A percentile compares a stretch with the other conserved stretches of the same genome.
Conservation (phyloP, 2,329 filamentous ascomycete genomes). For the Neospermospora avenae region DNA sequence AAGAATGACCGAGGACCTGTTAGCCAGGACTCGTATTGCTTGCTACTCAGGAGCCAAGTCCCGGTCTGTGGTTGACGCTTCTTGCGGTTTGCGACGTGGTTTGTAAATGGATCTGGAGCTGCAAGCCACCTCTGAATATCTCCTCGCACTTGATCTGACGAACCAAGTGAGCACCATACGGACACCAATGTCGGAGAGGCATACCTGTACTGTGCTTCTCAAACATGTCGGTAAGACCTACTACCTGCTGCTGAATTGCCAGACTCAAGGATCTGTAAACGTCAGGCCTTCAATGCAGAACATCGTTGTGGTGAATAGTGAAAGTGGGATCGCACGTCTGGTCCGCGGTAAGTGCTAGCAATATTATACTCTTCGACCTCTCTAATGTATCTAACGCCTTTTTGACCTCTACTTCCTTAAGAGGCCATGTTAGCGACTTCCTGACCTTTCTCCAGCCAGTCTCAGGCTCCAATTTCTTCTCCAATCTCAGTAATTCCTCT, state of each 20-base stretch:
- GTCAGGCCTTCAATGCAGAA: neutral
- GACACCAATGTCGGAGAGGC: neutral
- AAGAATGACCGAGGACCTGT: conserved; percentile 34
- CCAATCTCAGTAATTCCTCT: conserved; percentile 16
- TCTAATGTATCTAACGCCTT: conserved; percentile 19
- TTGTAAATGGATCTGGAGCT: conserved; percentile 25
- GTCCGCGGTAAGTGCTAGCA: conserved; percentile 22
- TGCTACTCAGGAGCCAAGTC: conserved; percentile 23
- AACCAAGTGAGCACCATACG: neutral
- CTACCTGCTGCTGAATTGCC: conserved; percentile 15
- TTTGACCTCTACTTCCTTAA: conserved; percentile 20
- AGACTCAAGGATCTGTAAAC: conserved; percentile 14
- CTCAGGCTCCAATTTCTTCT: conserved; percentile 18
- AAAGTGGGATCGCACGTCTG: conserved; percentile 17
- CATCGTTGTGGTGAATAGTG: too few relatives aligned
- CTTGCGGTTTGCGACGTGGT: conserved; percentile 24
- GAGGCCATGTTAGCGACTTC: conserved; percentile 21
- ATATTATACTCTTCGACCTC: conserved; percentile 22
- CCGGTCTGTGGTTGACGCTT: conserved; percentile 28
- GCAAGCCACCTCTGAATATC: conserved; percentile 26
- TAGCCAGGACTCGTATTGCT: conserved; percentile 34
- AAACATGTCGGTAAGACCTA: conserved; percentile 16
- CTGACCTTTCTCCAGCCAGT: conserved; percentile 18
- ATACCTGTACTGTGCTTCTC: conserved; percentile 17
- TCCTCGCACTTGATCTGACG: conserved; percentile 13